Base-by-base conservation (phyloP, 768 basidiomycete species). In the Lepiota brunneoincarnata region DNA sequence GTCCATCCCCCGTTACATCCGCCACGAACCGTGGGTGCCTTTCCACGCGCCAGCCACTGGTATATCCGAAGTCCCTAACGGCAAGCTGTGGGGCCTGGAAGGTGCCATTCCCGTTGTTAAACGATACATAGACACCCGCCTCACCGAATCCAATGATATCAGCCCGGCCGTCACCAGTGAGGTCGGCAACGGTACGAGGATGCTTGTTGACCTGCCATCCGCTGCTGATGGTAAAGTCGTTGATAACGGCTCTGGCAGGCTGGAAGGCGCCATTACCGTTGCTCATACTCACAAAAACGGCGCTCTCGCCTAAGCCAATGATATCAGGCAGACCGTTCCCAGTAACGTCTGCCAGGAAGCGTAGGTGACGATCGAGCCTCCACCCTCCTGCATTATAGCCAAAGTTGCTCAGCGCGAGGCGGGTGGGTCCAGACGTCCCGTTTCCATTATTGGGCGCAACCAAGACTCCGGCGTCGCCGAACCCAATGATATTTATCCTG, bases 131-230 rank as follows among this genome's bases (percentile, higher is more conserved):
- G 37, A 42, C 50, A 15, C 50, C 38, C 18, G 37, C 15, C 14
- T 23, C 38, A 6, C 36, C 36, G 38, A 51, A 51, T 4, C 50
- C 50, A 17, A 51, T 42, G 37, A 51, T 42, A n/a, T 51, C 50
- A 17, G 23, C 23, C 10, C 18, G n/a, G 17, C 39, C 39, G n/a
- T 42, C 39, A 17, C 50, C 50, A 7, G 50, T 51, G 18, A 51
- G 21, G 23, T 51, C 50, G 11, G 39, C 50, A 15, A 51, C 38
- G n/a, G 42, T 41, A 10, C 50, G 50, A 2, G 50, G 50, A 31
- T 51, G 37, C 6, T 42, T 34, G 2, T 26, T 23, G 37, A 42
- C 38, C 6, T 18, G n/a, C 50, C 50, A 51, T 3, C 50, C 50
- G 15, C 15, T 26, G n/a, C 18, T 14, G 24, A 26, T 24, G 21